Base-by-base conservation (phyloP, 257 asterid species). In the Jacaranda copaia region DNA sequence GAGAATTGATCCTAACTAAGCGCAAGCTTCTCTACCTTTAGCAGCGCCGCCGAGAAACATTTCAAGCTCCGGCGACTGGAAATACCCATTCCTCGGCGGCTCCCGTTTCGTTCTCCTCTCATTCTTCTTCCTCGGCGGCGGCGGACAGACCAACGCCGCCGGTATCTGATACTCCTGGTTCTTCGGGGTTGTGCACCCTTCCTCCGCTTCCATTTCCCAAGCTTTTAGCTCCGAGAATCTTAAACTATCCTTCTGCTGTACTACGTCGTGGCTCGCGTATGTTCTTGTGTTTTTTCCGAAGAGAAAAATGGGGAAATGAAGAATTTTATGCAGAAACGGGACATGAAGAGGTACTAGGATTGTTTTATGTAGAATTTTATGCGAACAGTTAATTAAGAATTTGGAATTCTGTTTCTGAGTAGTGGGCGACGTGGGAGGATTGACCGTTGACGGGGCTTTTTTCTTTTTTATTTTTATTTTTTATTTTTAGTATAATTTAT, bases 111-210 rank as follows among this genome's bases (percentile, higher is more conserved):
- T 40, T 59, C 65, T 74, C 62, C 58, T 59, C 49, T 70, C 70
- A 0, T 56, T 72, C 66, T 82, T 88, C 90, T 89, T 88, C 87
- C 82, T 83, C 1, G 97, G 91, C 65, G 96, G 94, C 18, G 92
- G 91, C 3, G 97, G 96, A 73, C 96, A 91, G 46, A 79, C 88
- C 62, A 38, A 20, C 3, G 79, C 69, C 59, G 81, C 75, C 63
- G 92, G 94, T 70, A 92, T 88, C 83, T 65, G 82, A 42, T 43
- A 81, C 75, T 89, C 92, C 38, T 77, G 79, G 53, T 83, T 80
- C 81, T 78, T 90, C 6, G 97, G 97, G 1, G 97, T 90, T 9
- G 91, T 78, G 53, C 97, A 92, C 63, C 80, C 94, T 74, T 84
- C 82, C 79, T 79, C 81, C 18, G 15, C 78, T 66, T 88, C 89